These are phyloP conservation scores for Sanghuangporus baumii DNA, from an alignment of 1,284 basidiomycete species.

Conservation along the genomic window DNA sequence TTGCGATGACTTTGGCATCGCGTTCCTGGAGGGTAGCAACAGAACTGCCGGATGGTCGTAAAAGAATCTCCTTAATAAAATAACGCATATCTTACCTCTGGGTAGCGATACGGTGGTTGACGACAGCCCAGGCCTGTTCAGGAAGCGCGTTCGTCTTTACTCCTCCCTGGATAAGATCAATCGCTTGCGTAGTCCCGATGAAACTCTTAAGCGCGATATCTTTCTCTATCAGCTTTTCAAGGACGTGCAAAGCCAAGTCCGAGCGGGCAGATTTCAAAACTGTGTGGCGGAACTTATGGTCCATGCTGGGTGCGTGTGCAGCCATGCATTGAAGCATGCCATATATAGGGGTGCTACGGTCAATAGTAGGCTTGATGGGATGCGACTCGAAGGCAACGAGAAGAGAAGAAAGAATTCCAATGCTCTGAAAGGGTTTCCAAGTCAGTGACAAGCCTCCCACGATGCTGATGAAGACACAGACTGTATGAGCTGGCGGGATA, in stretches of 20 bases:
- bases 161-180: constrained; percentile 54
- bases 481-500: constrained; percentile 33
- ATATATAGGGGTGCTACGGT: constrained; percentile 40
- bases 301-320: constrained; percentile 39
- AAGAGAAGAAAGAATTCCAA: constrained; percentile 40
- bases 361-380: constrained; percentile 30
- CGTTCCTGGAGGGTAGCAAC: constrained; percentile 37
- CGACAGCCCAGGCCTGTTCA: constrained; percentile 44
- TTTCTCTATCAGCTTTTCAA: constrained; percentile 34
- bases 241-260: constrained; percentile 35
- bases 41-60: constrained; percentile 29
- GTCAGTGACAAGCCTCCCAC: background rate
- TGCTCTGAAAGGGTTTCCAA: constrained; percentile 28
- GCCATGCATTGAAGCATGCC: constrained; percentile 38
- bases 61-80: constrained; percentile 27
- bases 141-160: constrained; percentile 60
- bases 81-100: constrained; percentile 29
- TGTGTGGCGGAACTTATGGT: constrained; percentile 31
- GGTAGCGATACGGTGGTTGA: constrained; percentile 50
- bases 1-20: constrained; percentile 35
- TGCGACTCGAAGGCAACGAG: constrained; percentile 37
- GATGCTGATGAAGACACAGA: constrained; percentile 17
- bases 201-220: constrained; percentile 28
- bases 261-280: constrained; percentile 34
- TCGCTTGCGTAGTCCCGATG: constrained; percentile 56